These are phyloP conservation scores for Ottelia alismoides DNA, from an alignment of 106 monocot species.

Conservation along the genomic window DNA sequence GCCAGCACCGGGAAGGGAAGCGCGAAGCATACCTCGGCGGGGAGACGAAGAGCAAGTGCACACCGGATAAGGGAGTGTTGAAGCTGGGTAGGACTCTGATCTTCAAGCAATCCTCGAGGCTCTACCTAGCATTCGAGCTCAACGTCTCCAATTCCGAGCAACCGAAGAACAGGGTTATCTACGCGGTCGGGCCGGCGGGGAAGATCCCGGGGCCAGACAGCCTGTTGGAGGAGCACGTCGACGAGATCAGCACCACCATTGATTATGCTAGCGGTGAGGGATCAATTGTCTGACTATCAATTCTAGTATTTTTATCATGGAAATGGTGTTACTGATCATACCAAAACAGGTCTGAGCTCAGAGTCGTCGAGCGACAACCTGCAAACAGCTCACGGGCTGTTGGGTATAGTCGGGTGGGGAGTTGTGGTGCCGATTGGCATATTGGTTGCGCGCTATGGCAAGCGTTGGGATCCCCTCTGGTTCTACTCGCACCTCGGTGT, in stretches of 20 bases:
- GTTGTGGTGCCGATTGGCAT: conserved; percentile 41
- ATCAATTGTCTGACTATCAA: too few species aligned
- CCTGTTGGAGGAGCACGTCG: background rate
- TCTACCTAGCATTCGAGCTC: conserved; percentile 6
- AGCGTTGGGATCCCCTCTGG: conserved; percentile 42
- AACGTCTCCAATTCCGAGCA: conserved; percentile 3
- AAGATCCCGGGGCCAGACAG: background rate
- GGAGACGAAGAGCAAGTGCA: background rate
- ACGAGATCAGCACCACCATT: background rate
- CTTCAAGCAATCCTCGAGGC: too few species aligned
- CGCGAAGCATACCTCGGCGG: background rate
- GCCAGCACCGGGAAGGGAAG: background rate
- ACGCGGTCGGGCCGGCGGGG: conserved; percentile 1
- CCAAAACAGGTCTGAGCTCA: too few species aligned
- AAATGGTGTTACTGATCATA: too few species aligned
- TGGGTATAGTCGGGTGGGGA: conserved; percentile 47
- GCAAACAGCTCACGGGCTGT: too few species aligned
- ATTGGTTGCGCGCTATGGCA: conserved; percentile 40
- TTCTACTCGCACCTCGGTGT: conserved; percentile 52
- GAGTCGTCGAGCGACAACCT: too few species aligned
- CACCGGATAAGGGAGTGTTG: conserved; percentile 3
- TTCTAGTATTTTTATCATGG: too few species aligned
- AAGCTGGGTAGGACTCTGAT: too few species aligned
- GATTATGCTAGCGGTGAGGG: conserved; percentile 6
- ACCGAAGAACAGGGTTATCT: background rate